Conservation (phyloP, 129 eudicot species). For the Scalesia atractyloides region DNA sequence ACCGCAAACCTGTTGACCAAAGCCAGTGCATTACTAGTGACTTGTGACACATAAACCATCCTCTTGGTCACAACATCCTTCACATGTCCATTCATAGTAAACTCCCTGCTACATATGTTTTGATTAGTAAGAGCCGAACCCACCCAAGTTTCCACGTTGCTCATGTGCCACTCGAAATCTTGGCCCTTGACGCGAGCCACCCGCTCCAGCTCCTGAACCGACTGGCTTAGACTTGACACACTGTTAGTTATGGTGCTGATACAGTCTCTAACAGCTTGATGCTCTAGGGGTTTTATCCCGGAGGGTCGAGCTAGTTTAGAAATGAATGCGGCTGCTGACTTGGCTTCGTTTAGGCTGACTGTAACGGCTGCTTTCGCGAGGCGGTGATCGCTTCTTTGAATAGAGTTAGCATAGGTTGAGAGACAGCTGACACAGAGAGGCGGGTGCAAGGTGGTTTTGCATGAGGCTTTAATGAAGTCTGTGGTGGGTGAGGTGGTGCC, state of each 20-base stretch:
- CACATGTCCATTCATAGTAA: slow-evolving; percentile 52
- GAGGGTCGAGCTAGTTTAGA: slow-evolving; percentile 34
- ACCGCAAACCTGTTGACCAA: slow-evolving; percentile 73
- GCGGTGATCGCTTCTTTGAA: slow-evolving; percentile 47
- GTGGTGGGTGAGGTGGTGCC: slow-evolving; percentile 33
- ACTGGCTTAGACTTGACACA: slow-evolving; percentile 51
- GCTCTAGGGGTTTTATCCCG: slow-evolving; percentile 53
- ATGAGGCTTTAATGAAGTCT: slow-evolving; percentile 59
- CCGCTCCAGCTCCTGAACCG: slow-evolving; percentile 54
- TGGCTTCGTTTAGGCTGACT: slow-evolving; percentile 56
- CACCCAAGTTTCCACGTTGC: slow-evolving; percentile 89
- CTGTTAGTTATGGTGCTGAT: slow-evolving; percentile 55
- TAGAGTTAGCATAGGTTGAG: slow-evolving; percentile 45
- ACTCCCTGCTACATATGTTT: slow-evolving; percentile 69
- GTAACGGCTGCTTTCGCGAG: slow-evolving; percentile 75
- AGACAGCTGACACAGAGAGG: slow-evolving; percentile 63
- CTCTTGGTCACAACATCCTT: slow-evolving; percentile 53
- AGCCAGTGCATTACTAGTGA: slow-evolving; percentile 88
- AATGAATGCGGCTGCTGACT: slow-evolving; percentile 43
- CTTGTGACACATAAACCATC: slow-evolving; percentile 53
- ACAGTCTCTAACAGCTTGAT: slow-evolving; percentile 67
- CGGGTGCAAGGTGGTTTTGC: slow-evolving; percentile 69
- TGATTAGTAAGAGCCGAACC: slow-evolving; percentile 76
- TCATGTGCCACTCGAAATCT: slow-evolving; percentile 74
- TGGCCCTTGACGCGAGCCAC: slow-evolving; percentile 45